Conservation (phyloP, 768 basidiomycete genomes). For the Paxillus involutus region DNA sequence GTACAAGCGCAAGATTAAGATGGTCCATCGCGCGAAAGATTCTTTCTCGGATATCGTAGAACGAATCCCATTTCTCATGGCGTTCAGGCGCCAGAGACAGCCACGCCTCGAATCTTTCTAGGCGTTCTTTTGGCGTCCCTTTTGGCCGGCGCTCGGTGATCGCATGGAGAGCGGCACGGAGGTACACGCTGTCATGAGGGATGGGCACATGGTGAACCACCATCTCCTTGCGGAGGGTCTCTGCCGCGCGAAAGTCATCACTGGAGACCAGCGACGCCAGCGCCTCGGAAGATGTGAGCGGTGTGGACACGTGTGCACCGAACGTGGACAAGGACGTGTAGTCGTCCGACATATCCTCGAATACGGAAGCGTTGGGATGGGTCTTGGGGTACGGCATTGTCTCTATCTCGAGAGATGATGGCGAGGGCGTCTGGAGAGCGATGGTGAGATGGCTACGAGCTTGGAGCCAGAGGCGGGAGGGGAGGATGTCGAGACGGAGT, state of each 20-base stretch:
- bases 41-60: conserved; percentile 32
- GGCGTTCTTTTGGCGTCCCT: conserved; percentile 16
- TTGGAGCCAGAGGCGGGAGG: conserved; percentile 14
- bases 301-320: conserved; percentile 11
- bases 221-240: conserved; percentile 40
- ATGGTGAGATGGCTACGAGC: conserved; percentile 21
- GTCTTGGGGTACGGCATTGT: conserved; percentile 34
- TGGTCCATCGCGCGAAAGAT: conserved; percentile 29
- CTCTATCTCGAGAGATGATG: conserved; percentile 35
- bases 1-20: conserved; percentile 37
- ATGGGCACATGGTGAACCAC: conserved; percentile 37
- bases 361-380: conserved; percentile 33
- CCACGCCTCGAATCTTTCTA: conserved; percentile 40
- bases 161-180: conserved; percentile 34
- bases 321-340: conserved; percentile 22
- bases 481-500: conserved; percentile 11
- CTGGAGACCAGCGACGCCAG: conserved; percentile 22
- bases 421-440: conserved; percentile 31
- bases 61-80: conserved; percentile 9
- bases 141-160: conserved; percentile 22
- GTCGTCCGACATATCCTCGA: conserved; percentile 36
- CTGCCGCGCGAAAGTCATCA: conserved; percentile 28
- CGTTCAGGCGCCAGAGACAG: conserved; percentile 41
- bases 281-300: conserved; percentile 24
- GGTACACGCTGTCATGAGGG: conserved; percentile 35